phyloP scores from a whole-genome alignment of 768 basidiomycete species.

The Cystofilobasidium macerans region DNA sequence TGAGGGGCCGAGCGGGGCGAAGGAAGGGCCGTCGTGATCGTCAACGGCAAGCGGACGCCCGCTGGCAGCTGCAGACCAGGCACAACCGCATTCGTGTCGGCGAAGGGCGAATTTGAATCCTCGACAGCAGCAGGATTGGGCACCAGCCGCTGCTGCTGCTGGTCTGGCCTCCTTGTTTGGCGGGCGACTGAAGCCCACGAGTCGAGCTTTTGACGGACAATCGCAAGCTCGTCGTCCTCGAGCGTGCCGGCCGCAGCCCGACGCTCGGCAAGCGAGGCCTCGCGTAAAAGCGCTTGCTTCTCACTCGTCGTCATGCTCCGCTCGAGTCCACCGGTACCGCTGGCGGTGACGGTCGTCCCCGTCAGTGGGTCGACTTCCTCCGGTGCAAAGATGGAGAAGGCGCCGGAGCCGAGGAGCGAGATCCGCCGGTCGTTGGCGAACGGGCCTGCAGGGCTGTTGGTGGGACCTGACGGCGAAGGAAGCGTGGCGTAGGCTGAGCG shows the following conservation, averaged over 20 bases:
- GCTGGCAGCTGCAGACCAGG: neutral
- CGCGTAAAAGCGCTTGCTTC: neutral
- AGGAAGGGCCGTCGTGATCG: neutral
- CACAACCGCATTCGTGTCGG: neutral
- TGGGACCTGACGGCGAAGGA: neutral
- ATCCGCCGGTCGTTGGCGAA: neutral
- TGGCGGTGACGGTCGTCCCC: neutral
- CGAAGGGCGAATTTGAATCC: neutral
- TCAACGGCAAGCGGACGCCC: neutral
- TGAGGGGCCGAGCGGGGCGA: neutral
- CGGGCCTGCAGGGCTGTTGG: neutral
- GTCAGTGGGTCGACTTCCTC: neutral
- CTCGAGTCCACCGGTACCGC: neutral
- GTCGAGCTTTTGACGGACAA: constrained; percentile 2
- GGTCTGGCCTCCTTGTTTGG: neutral
- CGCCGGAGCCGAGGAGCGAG: neutral
- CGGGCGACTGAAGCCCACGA: neutral
- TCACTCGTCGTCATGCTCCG: neutral
- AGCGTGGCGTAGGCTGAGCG: too few species aligned
- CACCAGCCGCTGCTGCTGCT: too few species aligned
- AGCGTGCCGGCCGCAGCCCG: neutral
- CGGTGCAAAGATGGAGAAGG: neutral
- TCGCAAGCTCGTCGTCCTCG: neutral
- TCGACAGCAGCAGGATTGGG: too few species aligned
- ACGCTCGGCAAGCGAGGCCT: neutral